A percentile compares a stretch with the other conserved stretches of the same genome.
Conservation (phyloP, 148 eudicot species). For the Dysphania ambrosioides region DNA sequence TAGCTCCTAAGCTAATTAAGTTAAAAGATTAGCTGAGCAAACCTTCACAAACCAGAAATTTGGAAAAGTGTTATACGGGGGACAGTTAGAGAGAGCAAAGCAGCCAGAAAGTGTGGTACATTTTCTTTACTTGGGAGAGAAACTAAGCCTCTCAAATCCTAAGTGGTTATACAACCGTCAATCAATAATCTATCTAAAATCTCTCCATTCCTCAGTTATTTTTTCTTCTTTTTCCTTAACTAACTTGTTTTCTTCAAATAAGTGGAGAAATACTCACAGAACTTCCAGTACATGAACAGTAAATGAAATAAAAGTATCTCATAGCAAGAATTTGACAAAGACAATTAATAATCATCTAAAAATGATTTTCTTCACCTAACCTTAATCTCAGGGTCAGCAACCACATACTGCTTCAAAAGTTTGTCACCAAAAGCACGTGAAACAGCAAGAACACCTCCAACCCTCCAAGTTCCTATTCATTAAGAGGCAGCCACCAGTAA, state of each 20-base stretch:
- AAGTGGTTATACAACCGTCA: too few species aligned
- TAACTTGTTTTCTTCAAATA: background rate
- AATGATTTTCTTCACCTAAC: constrained; percentile 25
- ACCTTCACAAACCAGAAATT: too few species aligned
- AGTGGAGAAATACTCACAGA: background rate
- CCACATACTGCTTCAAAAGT: constrained; percentile 90
- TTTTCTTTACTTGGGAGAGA: too few species aligned
- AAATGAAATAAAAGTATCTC: background rate
- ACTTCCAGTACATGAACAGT: background rate
- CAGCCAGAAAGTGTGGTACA: too few species aligned
- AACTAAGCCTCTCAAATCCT: too few species aligned
- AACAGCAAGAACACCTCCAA: constrained; percentile 98
- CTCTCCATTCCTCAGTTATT: too few species aligned
- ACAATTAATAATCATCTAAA: background rate
- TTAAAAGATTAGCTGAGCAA: too few species aligned
- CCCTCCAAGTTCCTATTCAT: constrained; percentile 93
- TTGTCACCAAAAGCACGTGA: constrained; percentile 99
- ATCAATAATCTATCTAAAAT: too few species aligned
- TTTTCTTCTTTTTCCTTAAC: too few species aligned
- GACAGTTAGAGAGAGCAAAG: too few species aligned
- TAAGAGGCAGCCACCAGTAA: constrained; percentile 9
- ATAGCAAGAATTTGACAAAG: background rate
- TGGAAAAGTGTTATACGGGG: too few species aligned
- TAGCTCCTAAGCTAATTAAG: too few species aligned
- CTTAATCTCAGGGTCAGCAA: constrained; percentile 96